phyloP scores from a whole-genome alignment of 2,329 filamentous ascomycete species.

The Fusarium poae region DNA sequence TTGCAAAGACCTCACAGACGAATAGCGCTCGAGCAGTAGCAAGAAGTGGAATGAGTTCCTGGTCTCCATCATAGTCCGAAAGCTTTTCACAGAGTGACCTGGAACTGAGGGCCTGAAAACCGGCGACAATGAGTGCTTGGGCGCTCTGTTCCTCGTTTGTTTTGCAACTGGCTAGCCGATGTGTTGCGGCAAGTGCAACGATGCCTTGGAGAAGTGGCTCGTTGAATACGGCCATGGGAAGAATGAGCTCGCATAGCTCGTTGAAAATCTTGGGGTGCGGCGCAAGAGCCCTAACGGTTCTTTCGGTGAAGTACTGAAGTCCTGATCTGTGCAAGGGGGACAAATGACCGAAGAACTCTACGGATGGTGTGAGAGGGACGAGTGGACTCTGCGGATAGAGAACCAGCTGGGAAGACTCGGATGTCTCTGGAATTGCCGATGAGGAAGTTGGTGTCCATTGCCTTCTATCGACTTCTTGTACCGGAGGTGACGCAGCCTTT shows the following conservation, averaged over 20 bases:
- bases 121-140: conserved; percentile 30
- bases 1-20: conserved; percentile 39
- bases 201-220: conserved; percentile 34
- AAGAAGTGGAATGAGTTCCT: conserved; percentile 28
- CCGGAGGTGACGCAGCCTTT: conserved; percentile 1
- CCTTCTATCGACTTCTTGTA: background rate
- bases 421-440: background rate
- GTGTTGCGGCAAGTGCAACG: conserved; percentile 35
- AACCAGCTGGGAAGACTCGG: conserved; percentile 9
- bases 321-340: conserved; percentile 38
- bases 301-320: conserved; percentile 39
- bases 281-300: conserved; percentile 33
- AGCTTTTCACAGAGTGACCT: conserved; percentile 33
- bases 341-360: conserved; percentile 34
- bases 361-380: conserved; percentile 7
- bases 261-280: conserved; percentile 36
- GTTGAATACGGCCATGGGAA: conserved; percentile 38
- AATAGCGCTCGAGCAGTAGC: conserved; percentile 31
- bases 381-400: conserved; percentile 1
- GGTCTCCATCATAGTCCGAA: conserved; percentile 29
- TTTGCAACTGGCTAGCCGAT: conserved; percentile 33
- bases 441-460: conserved; percentile 9
- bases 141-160: conserved; percentile 31
- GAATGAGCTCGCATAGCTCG: conserved; percentile 35
- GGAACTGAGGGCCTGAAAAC: conserved; percentile 38